phyloP scores from a whole-genome alignment of 768 basidiomycete species.

The Kwoniella sp. region DNA sequence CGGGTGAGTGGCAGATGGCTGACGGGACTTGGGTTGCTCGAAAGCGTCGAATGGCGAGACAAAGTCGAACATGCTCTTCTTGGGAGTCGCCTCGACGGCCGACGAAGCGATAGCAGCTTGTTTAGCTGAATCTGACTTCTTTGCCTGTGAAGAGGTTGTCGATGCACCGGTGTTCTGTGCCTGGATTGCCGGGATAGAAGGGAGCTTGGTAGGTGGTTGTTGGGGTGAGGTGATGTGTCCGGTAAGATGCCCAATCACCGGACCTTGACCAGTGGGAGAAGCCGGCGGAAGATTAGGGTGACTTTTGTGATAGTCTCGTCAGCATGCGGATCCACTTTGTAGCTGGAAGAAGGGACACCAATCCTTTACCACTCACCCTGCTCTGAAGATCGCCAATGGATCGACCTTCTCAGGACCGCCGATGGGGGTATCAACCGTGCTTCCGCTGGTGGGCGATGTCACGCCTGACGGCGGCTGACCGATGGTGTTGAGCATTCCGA shows the following conservation, averaged over 20 bases:
- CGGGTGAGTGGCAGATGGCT: constrained; percentile 4
- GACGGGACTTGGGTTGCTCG: constrained; percentile 27
- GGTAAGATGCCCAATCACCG: constrained; percentile 25
- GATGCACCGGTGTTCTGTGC: constrained; percentile 11
- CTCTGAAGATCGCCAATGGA: constrained; percentile 17
- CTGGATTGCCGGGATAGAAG: neutral
- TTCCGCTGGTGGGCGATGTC: constrained; percentile 15
- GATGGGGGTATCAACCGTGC: constrained; percentile 2
- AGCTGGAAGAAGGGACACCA: neutral
- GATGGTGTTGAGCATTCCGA: constrained; percentile 41
- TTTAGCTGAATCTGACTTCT: constrained; percentile 7
- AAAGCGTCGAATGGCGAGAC: constrained; percentile 50
- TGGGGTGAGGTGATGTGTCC: constrained; percentile 5
- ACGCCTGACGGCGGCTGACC: constrained; percentile 8
- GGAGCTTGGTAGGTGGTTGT: neutral
- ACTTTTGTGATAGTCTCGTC: neutral
- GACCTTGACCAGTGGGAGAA: constrained; percentile 18
- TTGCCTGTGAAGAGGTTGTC: constrained; percentile 5
- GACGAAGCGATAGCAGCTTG: constrained; percentile 5
- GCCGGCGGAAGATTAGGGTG: neutral
- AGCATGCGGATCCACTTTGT: neutral
- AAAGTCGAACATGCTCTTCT: constrained; percentile 47
- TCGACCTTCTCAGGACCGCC: constrained; percentile 7
- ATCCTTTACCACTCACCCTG: constrained; percentile 11
- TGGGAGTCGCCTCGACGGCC: constrained; percentile 9